Evolutionary conservation across 768 basidiomycete genomes (phyloP).

Genomic region (Amanita brunnescens): DNA sequence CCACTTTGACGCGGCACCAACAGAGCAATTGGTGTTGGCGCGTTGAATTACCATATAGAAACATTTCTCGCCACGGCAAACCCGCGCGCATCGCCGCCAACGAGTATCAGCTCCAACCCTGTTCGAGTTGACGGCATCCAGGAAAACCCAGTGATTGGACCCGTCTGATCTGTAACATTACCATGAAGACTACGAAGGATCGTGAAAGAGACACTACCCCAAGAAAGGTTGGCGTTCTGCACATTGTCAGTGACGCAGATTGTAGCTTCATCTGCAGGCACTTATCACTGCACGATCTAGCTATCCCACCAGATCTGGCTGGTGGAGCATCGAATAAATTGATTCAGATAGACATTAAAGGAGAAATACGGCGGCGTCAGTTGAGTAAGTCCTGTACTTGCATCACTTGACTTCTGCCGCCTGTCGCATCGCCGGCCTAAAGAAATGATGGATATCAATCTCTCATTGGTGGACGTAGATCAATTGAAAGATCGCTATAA

Average conservation of each 20-base stretch:
- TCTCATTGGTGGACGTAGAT: no score
- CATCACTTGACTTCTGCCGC: slow-evolving; percentile 59
- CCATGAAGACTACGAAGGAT: slow-evolving; percentile 49
- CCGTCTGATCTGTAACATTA: neutral
- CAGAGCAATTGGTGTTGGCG: neutral
- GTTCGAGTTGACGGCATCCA: neutral
- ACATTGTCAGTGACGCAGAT: neutral
- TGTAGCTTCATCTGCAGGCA: neutral
- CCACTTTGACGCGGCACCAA: neutral
- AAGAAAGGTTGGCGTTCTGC: slow-evolving; percentile 48
- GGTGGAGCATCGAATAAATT: slow-evolving; percentile 53
- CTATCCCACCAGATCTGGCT: slow-evolving; percentile 60
- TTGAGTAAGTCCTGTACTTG: slow-evolving; percentile 32
- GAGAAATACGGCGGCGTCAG: slow-evolving; percentile 44
- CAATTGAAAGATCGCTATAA: no score
- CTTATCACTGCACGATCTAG: slow-evolving; percentile 41
- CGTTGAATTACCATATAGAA: neutral
- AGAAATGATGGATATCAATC: no score
- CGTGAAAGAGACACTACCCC: slow-evolving; percentile 74
- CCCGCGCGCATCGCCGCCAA: neutral
- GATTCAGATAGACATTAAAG: slow-evolving; percentile 49
- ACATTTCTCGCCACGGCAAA: neutral
- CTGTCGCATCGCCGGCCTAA: slow-evolving; percentile 26
- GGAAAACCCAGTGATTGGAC: slow-evolving; percentile 14
- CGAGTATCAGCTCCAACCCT: neutral